Base-by-base conservation (phyloP, 148 eudicot species). In the Persicaria maculosa region DNA sequence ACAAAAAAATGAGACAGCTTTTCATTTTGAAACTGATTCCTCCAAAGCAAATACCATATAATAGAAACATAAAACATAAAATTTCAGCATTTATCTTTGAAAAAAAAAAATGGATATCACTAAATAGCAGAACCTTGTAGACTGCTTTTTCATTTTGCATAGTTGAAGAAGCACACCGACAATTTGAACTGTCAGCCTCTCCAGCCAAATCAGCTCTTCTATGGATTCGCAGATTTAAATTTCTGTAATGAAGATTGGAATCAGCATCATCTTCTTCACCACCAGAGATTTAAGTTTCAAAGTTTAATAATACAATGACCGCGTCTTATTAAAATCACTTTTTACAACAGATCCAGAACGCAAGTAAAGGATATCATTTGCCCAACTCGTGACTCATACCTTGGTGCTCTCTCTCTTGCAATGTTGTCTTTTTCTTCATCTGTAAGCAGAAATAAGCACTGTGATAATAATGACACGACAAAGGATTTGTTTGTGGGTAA, bases 241-340 rank as follows among this genome's bases (percentile, higher is more conserved):
- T 87, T 80, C 91, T 85, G 73, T 83, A 88, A 81, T 83, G 76
- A 72, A 81, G 81, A 83, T 85, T 83, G 54, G 83, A 59, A 52
- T 88, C 92, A 83, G 61, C 77, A 68, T 87, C 98, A 80, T 72
- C 89, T 53, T 80, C 87, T 83, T 89, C 97, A 77, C 90, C 96
- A 79, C 90, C 84, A 59, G 97, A 83, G 69, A 83, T 73, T 58
- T 91, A 81, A 6, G 95, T 86, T 79, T 90, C 96, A 79, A 91
- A 81, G 78, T 91, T 97, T 76, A 88, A 77, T 74, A 88, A 96
- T 53, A 90, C 64, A 74, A 87, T 96, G 68, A 90, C 97, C 71
- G 87, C 82, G 78, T 89, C 94, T 78, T 81, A 85, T 72, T 91
- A 90, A 74, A 89, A 87, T 91, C 93, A 83, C 86, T 22, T 8